phyloP scores from a whole-genome alignment of 1,139 yeast species.

The Geotrichum candidum region DNA sequence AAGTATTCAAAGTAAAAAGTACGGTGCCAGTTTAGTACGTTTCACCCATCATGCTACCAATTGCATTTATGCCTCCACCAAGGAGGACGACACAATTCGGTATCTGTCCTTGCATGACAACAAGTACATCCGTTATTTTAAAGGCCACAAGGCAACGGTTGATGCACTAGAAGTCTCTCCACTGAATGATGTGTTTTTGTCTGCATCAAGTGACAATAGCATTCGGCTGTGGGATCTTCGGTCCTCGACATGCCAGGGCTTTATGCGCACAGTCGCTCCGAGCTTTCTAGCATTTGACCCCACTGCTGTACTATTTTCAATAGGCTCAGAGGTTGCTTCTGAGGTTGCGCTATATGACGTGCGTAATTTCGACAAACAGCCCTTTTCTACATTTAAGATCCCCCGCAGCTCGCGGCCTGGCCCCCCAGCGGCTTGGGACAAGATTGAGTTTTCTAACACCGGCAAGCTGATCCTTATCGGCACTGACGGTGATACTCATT shows the following conservation, averaged over 20 bases:
- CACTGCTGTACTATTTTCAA: slow-evolving; percentile 72
- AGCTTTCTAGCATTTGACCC: slow-evolving; percentile 70
- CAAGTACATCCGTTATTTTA: slow-evolving; percentile 74
- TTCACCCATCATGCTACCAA: slow-evolving; percentile 74
- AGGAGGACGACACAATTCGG: slow-evolving; percentile 53
- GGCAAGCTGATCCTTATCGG: slow-evolving; percentile 68
- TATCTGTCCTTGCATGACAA: slow-evolving; percentile 73
- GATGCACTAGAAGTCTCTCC: slow-evolving; percentile 71
- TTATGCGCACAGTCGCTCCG: slow-evolving; percentile 53
- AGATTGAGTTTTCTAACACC: slow-evolving; percentile 76
- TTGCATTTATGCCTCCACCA: slow-evolving; percentile 80
- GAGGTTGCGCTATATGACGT: slow-evolving; percentile 57
- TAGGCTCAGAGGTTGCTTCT: slow-evolving; percentile 48
- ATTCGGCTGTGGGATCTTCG: slow-evolving; percentile 85
- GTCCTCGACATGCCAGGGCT: slow-evolving; percentile 47
- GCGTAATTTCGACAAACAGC: slow-evolving; percentile 52
- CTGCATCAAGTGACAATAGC: slow-evolving; percentile 70
- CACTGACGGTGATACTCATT: slow-evolving; percentile 50
- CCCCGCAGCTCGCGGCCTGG: slow-evolving; percentile 23
- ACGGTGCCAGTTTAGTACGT: slow-evolving; percentile 82
- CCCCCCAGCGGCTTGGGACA: slow-evolving; percentile 46
- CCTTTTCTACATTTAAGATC: slow-evolving; percentile 43
- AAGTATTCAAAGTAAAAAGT: slow-evolving; percentile 76
- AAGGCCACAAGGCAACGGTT: slow-evolving; percentile 78
- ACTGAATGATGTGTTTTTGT: slow-evolving; percentile 56